Base-by-base conservation (phyloP, 1,284 basidiomycete genomes). In the Xerocomus amazonicus region DNA sequence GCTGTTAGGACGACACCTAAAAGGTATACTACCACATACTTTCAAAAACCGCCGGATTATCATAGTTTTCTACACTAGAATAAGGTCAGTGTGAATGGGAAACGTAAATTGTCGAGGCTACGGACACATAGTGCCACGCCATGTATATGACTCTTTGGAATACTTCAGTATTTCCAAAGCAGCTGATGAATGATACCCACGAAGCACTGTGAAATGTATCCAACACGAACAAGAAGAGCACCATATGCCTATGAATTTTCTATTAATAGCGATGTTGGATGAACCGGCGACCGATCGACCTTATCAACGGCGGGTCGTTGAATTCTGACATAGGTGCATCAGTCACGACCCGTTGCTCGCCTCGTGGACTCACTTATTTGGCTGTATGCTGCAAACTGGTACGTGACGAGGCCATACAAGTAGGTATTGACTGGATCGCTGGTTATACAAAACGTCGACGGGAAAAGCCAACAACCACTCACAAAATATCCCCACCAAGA, bases 361-460 rank as follows among this genome's bases (percentile, higher is more conserved):
- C 9, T 3, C 12, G 8, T 13, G 14, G 34, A 65, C 76, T 51
- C 50, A 77, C 76, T 70, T 1, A 67, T 63, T 42, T 63, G 69
- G 41, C 70, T 63, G 52, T 79, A 79, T 0, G 63, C 59, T 7
- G 70, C 67, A 51, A 78, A 79, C 53, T 79, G 77, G 57, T 73
- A 77, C 1, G 68, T 70, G 51, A 76, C 77, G 14, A 79, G 65
- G 1, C 77, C 77, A 57, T 76, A 79, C 6, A 79, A 61, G 53
- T 70, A 79, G 5, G 77, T 79, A 52, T 79, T 79, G 56, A 79
- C 76, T 77, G 8, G 29, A 31, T 31, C 29, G 12, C 29, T 31
- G 29, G 29, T 3, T 8, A 31, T 8, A 9, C 8, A 8, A 8
- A 31, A 31, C 29, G 29, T 31, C 29, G 29, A 31, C 12, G 29